Percentiles rank a stretch among this genome's conserved stretches.
phyloP scores from a whole-genome alignment of 2,329 filamentous ascomycete species.

The Plectosphaerella cucumerina region DNA sequence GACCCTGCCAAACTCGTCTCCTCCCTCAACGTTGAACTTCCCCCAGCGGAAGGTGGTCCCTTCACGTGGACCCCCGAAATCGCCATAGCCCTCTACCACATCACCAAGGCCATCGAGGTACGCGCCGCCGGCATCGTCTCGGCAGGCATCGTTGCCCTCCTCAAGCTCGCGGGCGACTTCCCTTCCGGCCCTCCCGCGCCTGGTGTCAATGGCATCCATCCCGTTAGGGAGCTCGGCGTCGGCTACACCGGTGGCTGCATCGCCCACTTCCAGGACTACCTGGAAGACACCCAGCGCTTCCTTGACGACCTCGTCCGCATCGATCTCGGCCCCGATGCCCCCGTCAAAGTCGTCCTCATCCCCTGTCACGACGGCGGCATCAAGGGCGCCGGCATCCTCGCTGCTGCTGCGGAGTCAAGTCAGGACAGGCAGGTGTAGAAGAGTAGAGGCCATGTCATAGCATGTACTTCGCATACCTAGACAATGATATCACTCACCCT shows the following conservation, averaged over 20 bases:
- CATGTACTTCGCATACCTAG: too few relatives aligned
- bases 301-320: conserved; percentile 52
- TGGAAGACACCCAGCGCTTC: conserved; percentile 64
- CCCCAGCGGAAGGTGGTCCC: conserved; percentile 26
- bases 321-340: conserved; percentile 30
- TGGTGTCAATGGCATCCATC: conserved; percentile 5
- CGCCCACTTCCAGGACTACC: conserved; percentile 71
- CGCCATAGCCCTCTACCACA: conserved; percentile 57
- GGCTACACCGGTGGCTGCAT: conserved; percentile 80
- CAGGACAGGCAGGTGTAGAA: conserved; percentile 10
- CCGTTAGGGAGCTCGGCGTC: conserved; percentile 58
- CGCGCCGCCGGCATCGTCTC: conserved; percentile 72
- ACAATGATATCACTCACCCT: too few relatives aligned
- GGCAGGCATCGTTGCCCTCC: conserved; percentile 65
- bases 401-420: conserved; percentile 37
- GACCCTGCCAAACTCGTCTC: conserved; percentile 36
- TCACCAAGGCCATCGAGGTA: conserved; percentile 66
- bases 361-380: conserved; percentile 61
- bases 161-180: conserved; percentile 67
- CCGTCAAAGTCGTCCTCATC: conserved; percentile 42
- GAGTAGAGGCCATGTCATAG: not conserved
- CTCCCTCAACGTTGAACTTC: conserved; percentile 49
- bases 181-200: conserved; percentile 18
- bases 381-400: conserved; percentile 57
- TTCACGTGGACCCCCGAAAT: conserved; percentile 61